These are phyloP conservation scores for Pleurotus giganteus DNA, from an alignment of 768 basidiomycete species.

Conservation along the genomic window DNA sequence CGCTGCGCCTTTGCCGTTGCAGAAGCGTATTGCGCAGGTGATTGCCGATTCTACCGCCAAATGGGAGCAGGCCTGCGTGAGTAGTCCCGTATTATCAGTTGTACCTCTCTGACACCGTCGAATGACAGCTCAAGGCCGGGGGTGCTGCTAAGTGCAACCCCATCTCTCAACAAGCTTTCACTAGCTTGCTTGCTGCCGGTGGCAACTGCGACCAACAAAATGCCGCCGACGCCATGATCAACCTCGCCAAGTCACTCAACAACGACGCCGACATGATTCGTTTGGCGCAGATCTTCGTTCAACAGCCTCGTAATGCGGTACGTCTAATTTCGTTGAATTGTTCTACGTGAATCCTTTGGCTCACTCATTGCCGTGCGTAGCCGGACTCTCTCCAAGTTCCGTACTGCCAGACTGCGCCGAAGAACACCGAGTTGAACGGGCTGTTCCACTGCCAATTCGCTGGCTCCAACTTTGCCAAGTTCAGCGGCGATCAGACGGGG, in stretches of 20 bases:
- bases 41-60: conserved; percentile 44
- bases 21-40: conserved; percentile 49
- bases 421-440: conserved; percentile 46
- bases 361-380: no score
- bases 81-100: conserved; percentile 16
- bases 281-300: conserved; percentile 45
- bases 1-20: conserved; percentile 31
- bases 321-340: no score
- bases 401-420: conserved; percentile 49
- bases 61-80: conserved; percentile 54
- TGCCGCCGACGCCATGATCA: conserved; percentile 47
- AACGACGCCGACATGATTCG: conserved; percentile 42
- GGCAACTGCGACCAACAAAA: conserved; percentile 46
- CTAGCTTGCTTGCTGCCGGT: conserved; percentile 44
- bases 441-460: conserved; percentile 55
- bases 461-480: conserved; percentile 38
- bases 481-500: conserved; percentile 40
- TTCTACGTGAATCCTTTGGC: no score
- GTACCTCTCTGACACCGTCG: background rate
- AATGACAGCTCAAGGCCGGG: conserved; percentile 36
- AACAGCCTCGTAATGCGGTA: conserved; percentile 51
- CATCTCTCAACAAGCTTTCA: conserved; percentile 41
- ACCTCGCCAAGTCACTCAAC: conserved; percentile 41
- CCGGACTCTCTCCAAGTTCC: conserved; percentile 45
- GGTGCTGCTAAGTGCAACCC: conserved; percentile 46